These are phyloP conservation scores for Berberis thunbergii DNA, from an alignment of 164 flowering plant species.

Conservation along the genomic window DNA sequence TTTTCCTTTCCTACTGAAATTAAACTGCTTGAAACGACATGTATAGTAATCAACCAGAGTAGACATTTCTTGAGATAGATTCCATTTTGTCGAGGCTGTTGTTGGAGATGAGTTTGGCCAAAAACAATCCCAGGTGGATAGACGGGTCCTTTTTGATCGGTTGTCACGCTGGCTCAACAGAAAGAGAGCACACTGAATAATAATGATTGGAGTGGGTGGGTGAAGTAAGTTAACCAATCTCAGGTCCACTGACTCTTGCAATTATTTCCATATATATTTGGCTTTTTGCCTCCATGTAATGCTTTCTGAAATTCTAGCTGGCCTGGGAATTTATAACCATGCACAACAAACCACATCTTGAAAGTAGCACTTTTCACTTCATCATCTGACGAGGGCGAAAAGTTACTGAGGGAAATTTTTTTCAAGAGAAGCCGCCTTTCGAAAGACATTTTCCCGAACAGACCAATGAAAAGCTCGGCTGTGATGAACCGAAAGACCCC, in stretches of 20 bases:
- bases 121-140: constrained; percentile 76
- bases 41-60: constrained; percentile 10
- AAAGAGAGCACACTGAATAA: constrained; percentile 76
- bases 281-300: constrained; percentile 34
- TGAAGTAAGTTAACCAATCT: constrained; percentile 61
- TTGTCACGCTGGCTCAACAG: constrained; percentile 43
- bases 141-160: constrained; percentile 81
- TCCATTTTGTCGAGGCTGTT: constrained; percentile 70
- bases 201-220: constrained; percentile 69
- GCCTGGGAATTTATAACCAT: constrained; percentile 26
- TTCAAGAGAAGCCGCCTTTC: constrained; percentile 73
- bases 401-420: constrained; percentile 50
- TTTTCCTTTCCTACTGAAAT: not conserved
- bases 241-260: constrained; percentile 85
- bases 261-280: constrained; percentile 53
- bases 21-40: not conserved
- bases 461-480: constrained; percentile 52
- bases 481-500: constrained; percentile 22
- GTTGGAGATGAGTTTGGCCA: constrained; percentile 86
- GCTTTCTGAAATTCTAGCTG: not conserved
- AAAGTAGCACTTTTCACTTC: constrained; percentile 77
- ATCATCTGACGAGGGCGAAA: constrained; percentile 77
- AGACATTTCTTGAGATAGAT: constrained; percentile 48
- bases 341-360: constrained; percentile 87
- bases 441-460: constrained; percentile 38